Evolutionary conservation across 2,329 filamentous ascomycete species (phyloP).

Genomic region (Penicillium sp.): DNA sequence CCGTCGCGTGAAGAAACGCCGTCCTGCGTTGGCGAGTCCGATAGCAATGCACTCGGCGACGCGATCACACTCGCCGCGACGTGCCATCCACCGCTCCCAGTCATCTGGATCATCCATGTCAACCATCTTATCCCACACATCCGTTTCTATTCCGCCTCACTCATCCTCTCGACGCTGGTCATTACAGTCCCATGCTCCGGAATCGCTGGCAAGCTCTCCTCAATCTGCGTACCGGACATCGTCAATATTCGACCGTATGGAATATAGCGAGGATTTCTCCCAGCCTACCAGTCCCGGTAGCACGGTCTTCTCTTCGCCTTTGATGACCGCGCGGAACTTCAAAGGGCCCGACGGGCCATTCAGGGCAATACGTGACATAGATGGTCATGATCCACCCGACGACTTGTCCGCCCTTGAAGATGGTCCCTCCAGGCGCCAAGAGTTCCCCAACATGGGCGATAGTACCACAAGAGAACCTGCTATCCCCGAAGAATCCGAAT

Average conservation of each 20-base stretch:
- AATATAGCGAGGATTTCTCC: constrained; percentile 63
- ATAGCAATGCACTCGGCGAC: constrained; percentile 41
- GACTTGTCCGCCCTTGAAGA: constrained; percentile 17
- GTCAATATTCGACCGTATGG: constrained; percentile 72
- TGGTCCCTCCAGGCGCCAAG: constrained; percentile 19
- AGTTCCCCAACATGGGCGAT: constrained; percentile 15
- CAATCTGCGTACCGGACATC: constrained; percentile 67
- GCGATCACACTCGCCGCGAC: constrained; percentile 27
- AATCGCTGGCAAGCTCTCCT: constrained; percentile 77
- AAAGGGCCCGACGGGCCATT: constrained; percentile 59
- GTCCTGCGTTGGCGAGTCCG: constrained; percentile 57
- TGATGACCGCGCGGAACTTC: constrained; percentile 59
- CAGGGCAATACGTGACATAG: constrained; percentile 31
- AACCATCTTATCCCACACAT: constrained; percentile 61
- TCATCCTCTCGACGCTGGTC: constrained; percentile 37
- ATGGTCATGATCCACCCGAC: constrained; percentile 14
- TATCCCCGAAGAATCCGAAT: constrained; percentile 42
- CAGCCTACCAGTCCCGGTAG: constrained; percentile 80
- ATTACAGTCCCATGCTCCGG: constrained; percentile 42
- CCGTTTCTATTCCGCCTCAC: constrained; percentile 54
- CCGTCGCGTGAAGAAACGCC: constrained; percentile 68
- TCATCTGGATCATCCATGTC: constrained; percentile 48
- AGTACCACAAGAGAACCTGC: constrained; percentile 28
- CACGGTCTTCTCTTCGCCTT: constrained; percentile 59
- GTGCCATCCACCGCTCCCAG: constrained; percentile 37